Evolutionary conservation across 2,329 filamentous ascomycete species (phyloP).

Genomic region (Arthrinium phaeospermum): DNA sequence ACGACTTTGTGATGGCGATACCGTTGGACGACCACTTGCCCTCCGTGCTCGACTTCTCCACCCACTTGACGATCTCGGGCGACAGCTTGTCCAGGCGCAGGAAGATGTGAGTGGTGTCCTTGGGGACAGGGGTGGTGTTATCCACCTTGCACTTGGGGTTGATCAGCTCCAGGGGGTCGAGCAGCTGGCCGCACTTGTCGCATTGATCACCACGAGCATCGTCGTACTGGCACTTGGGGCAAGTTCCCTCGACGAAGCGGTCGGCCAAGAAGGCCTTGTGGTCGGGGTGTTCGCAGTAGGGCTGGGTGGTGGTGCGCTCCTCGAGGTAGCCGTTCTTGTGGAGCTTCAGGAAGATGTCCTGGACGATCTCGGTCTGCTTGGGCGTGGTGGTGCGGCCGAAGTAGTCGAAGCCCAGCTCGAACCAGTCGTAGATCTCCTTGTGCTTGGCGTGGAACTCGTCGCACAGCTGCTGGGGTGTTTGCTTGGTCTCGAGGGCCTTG

Average conservation of each 20-base stretch:
- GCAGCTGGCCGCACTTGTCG: constrained; percentile 40
- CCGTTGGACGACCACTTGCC: constrained; percentile 80
- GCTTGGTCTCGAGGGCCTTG: constrained; percentile 86
- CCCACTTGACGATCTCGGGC: constrained; percentile 78
- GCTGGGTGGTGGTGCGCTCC: constrained; percentile 86
- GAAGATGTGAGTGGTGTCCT: constrained; percentile 89
- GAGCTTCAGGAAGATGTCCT: constrained; percentile 88
- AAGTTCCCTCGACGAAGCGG: constrained; percentile 82
- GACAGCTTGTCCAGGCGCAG: constrained; percentile 86
- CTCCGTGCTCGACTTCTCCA: constrained; percentile 72
- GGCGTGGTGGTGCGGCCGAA: constrained; percentile 91
- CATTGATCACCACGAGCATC: constrained; percentile 58
- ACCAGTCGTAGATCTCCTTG: constrained; percentile 93
- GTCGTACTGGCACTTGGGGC: constrained; percentile 73
- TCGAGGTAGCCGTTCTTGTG: constrained; percentile 87
- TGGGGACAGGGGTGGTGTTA: constrained; percentile 76
- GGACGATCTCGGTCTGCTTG: constrained; percentile 89
- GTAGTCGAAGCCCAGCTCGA: constrained; percentile 91
- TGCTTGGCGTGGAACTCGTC: constrained; percentile 92
- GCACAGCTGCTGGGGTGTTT: constrained; percentile 84
- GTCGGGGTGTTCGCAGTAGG: constrained; percentile 74
- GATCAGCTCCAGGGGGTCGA: constrained; percentile 60
- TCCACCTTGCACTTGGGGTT: constrained; percentile 93
- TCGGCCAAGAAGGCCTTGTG: constrained; percentile 83
- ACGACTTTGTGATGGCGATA: constrained; percentile 76